Percentiles rank a stretch among this genome's conserved stretches.
phyloP scores from a whole-genome alignment of 805 yeast genomes.

The Ogataea siamensis region DNA sequence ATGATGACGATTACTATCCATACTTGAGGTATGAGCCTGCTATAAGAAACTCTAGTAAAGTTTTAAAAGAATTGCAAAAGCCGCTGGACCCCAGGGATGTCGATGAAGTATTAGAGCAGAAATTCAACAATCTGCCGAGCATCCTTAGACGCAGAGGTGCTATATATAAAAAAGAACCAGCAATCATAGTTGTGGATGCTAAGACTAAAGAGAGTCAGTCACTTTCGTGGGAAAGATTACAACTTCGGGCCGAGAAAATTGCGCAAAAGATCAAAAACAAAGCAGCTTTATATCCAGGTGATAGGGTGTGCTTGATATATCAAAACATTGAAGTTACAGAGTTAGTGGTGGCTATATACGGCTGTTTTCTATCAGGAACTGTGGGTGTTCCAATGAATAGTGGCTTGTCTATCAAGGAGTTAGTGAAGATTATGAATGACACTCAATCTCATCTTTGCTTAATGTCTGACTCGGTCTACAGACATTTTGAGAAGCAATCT shows the following conservation, averaged over 20 bases:
- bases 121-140: constrained; percentile 63
- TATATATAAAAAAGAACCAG: constrained; percentile 62
- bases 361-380: constrained; percentile 89
- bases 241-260: constrained; percentile 77
- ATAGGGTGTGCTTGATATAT: constrained; percentile 79
- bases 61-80: constrained; percentile 44
- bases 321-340: constrained; percentile 83
- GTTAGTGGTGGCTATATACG: constrained; percentile 80
- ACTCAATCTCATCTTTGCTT: constrained; percentile 78
- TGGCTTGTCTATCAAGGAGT: constrained; percentile 64
- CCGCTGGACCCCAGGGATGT: constrained; percentile 64
- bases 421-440: constrained; percentile 64
- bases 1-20: constrained; percentile 17
- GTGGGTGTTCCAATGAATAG: constrained; percentile 93
- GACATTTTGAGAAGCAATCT: constrained; percentile 66
- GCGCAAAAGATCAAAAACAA: constrained; percentile 80
- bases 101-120: constrained; percentile 37
- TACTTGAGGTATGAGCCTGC: not conserved
- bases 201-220: constrained; percentile 77
- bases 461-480: constrained; percentile 76
- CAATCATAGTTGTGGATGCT: constrained; percentile 67
- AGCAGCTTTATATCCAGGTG: constrained; percentile 72
- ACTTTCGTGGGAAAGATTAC: constrained; percentile 88
- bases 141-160: constrained; percentile 73
- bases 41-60: not conserved